Evolutionary conservation across 148 eudicot genomes (phyloP).

Genomic region (Amaranthus palmeri): DNA sequence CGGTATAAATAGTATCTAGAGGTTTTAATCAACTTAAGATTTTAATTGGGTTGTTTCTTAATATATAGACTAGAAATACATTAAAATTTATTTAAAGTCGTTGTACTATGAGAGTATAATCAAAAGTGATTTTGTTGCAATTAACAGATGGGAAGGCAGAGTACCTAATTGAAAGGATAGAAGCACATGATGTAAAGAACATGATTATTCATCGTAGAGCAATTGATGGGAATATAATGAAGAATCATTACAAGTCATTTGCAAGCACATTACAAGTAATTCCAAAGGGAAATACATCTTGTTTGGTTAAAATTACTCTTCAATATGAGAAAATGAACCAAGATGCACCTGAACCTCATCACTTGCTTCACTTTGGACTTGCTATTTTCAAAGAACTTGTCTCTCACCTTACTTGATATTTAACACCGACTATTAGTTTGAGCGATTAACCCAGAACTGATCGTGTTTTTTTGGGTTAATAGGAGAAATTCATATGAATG

Average conservation of each 20-base stretch:
- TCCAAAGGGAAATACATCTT: slow-evolving; percentile 8
- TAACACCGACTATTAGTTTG: background rate
- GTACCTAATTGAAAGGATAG: slow-evolving; percentile 4
- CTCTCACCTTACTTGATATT: background rate
- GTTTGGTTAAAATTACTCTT: slow-evolving; percentile 5
- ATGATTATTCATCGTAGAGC: background rate
- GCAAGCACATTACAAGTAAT: background rate
- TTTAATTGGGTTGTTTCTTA: no score
- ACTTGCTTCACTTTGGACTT: background rate
- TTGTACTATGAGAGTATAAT: no score
- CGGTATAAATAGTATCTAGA: no score
- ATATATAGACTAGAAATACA: no score
- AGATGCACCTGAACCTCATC: slow-evolving; percentile 12
- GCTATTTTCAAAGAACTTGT: slow-evolving; percentile 1
- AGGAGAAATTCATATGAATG: no score
- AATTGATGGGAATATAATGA: slow-evolving; percentile 17
- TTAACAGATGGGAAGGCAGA: slow-evolving; percentile 6
- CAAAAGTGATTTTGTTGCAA: background rate
- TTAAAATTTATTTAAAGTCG: no score
- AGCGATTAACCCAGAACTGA: no score
- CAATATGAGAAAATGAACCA: slow-evolving; percentile 17
- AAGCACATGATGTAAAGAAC: slow-evolving; percentile 16
- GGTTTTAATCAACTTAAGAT: no score
- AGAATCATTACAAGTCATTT: slow-evolving; percentile 12
- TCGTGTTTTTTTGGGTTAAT: no score